A percentile compares a stretch with the other conserved stretches of the same genome.
These are phyloP conservation scores for Cochlearia excelsa DNA, from an alignment of 345 rosid species.

Conservation along the genomic window DNA sequence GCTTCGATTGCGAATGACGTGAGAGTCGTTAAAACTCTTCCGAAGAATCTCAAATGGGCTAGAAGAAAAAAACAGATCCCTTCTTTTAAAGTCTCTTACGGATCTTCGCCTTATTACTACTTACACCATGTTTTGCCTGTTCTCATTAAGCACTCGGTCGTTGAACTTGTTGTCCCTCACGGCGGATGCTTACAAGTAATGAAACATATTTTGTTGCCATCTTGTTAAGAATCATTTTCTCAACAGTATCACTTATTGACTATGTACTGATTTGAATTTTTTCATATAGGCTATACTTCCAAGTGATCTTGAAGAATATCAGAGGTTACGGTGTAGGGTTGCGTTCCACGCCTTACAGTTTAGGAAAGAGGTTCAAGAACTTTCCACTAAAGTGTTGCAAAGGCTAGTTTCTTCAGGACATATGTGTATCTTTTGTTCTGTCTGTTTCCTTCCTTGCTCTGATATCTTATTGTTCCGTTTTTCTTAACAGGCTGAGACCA, in stretches of 20 bases:
- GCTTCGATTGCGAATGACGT: slow-evolving; percentile 70
- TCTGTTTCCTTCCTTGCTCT: background rate
- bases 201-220: background rate
- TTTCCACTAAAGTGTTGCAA: slow-evolving; percentile 68
- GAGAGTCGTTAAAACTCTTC: slow-evolving; percentile 81
- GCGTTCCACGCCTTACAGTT: slow-evolving; percentile 81
- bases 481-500: slow-evolving; percentile 58
- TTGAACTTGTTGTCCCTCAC: slow-evolving; percentile 76
- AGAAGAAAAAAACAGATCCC: slow-evolving; percentile 88
- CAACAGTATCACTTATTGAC: background rate
- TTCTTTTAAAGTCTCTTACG: slow-evolving; percentile 67
- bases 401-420: slow-evolving; percentile 42
- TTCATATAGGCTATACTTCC: slow-evolving; percentile 75
- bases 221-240: background rate
- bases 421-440: background rate
- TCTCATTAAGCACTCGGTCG: slow-evolving; percentile 79
- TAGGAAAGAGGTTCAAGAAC: slow-evolving; percentile 85
- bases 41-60: slow-evolving; percentile 81
- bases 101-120: slow-evolving; percentile 82
- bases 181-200: slow-evolving; percentile 96
- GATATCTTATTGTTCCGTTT: background rate
- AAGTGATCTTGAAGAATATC: slow-evolving; percentile 75
- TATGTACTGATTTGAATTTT: slow-evolving; percentile 8
- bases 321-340: slow-evolving; percentile 90
- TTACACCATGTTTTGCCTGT: slow-evolving; percentile 85